Evolutionary conservation across 2,329 filamentous ascomycete genomes (phyloP).

Genomic region (Fusarium sarcochroum): DNA sequence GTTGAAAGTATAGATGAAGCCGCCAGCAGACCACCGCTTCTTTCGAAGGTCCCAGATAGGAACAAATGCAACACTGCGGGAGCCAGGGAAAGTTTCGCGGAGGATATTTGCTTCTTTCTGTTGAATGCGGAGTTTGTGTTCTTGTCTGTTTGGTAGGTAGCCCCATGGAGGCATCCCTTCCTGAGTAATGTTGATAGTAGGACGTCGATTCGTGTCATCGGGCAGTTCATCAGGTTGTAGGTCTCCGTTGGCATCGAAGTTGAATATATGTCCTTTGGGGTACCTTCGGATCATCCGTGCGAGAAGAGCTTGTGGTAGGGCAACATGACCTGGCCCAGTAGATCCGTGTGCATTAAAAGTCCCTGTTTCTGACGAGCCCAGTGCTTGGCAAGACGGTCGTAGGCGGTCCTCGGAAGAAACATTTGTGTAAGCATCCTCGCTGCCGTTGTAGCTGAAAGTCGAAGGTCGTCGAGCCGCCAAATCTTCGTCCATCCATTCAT

Average conservation of each 20-base stretch:
- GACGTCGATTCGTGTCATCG: conserved; percentile 26
- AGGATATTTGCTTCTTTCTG: conserved; percentile 48
- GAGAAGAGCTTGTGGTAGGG: conserved; percentile 58
- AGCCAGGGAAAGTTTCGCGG: conserved; percentile 56
- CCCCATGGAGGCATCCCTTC: background rate
- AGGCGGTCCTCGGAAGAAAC: conserved; percentile 28
- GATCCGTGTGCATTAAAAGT: conserved; percentile 1
- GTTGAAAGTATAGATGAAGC: conserved; percentile 63
- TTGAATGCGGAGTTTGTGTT: conserved; percentile 18
- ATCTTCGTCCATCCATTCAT: conserved; percentile 25
- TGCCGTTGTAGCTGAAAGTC: conserved; percentile 14
- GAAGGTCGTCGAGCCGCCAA: conserved; percentile 22
- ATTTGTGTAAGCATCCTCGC: conserved; percentile 26
- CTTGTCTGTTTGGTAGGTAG: background rate
- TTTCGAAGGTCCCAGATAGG: conserved; percentile 63
- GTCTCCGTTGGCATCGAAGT: conserved; percentile 57
- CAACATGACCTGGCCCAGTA: conserved; percentile 10
- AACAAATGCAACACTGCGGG: conserved; percentile 62
- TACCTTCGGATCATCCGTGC: conserved; percentile 59
- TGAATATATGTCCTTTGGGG: conserved; percentile 62
- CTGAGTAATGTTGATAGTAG: background rate
- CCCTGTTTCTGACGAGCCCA: conserved; percentile 31
- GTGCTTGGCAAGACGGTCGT: conserved; percentile 18
- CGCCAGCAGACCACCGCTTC: conserved; percentile 64
- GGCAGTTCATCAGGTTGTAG: conserved; percentile 52